phyloP scores from a whole-genome alignment of 2,329 filamentous ascomycete genomes.

The Colletotrichum lentis region DNA sequence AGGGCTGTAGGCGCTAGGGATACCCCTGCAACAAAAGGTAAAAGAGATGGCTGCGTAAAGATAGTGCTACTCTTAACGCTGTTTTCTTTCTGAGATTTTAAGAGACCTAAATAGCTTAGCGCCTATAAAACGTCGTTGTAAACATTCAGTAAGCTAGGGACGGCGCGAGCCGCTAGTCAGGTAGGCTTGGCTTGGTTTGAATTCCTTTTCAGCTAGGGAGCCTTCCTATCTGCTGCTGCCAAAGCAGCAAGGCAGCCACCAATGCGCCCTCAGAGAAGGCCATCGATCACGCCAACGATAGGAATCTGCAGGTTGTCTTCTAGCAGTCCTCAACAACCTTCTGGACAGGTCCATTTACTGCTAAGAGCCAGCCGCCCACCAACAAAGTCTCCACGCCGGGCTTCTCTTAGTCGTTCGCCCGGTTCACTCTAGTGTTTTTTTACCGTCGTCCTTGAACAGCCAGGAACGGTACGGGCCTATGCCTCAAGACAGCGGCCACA shows the following conservation, averaged over 20 bases:
- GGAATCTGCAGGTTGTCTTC: neutral
- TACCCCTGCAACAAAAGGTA: too few relatives aligned
- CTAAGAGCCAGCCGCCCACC: neutral
- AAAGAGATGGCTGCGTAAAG: too few relatives aligned
- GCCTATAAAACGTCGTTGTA: too few relatives aligned
- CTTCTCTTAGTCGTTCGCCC: neutral
- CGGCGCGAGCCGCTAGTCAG: neutral
- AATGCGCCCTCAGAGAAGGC: constrained; percentile 9
- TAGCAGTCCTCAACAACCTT: neutral
- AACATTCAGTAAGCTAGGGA: neutral
- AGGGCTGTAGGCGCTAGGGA: too few relatives aligned
- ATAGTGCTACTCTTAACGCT: too few relatives aligned
- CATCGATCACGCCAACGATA: neutral
- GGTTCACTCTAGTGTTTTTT: too few relatives aligned
- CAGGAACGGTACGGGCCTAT: neutral
- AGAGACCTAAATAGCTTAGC: too few relatives aligned
- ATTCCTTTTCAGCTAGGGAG: neutral
- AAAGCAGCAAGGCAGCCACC: neutral
- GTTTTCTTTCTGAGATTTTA: too few relatives aligned
- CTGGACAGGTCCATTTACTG: neutral
- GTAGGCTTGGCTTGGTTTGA: neutral
- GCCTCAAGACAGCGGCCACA: neutral
- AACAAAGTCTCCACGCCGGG: too few relatives aligned
- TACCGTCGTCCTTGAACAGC: neutral
- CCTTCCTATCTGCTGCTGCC: constrained; percentile 3